Percentiles rank a stretch among this genome's conserved stretches.
Conservation (phyloP, 2,329 filamentous ascomycete genomes). For the Pseudogymnoascus verrucosus region DNA sequence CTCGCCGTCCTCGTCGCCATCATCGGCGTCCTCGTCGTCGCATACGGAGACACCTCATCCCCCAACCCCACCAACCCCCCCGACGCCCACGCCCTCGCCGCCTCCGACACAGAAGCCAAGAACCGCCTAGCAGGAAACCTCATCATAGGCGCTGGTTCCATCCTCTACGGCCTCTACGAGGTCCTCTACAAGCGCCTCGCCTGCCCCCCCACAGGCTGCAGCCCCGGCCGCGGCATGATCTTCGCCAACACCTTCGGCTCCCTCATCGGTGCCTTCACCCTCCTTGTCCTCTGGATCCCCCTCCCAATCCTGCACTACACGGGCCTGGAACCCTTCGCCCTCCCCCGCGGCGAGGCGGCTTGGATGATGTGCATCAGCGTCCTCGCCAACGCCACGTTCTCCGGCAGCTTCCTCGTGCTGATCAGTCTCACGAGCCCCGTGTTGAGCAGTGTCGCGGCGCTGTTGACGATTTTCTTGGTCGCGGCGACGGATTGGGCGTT, state of each 20-base stretch:
- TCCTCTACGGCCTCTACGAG: conserved; percentile 95
- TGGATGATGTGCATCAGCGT: conserved; percentile 75
- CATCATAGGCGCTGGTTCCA: conserved; percentile 81
- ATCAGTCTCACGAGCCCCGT: conserved; percentile 92
- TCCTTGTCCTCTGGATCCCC: conserved; percentile 85
- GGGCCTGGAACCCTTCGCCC: conserved; percentile 72
- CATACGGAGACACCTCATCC: conserved; percentile 66
- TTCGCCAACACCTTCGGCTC: conserved; percentile 92
- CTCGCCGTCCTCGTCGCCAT: conserved; percentile 83
- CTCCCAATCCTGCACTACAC: conserved; percentile 73
- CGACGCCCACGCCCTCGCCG: conserved; percentile 21
- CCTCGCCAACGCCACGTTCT: conserved; percentile 82
- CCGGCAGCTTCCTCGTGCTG: conserved; percentile 83
- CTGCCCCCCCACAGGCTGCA: conserved; percentile 74
- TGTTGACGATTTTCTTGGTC: conserved; percentile 95
- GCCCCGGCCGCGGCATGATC: conserved; percentile 80
- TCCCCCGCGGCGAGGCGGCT: conserved; percentile 70
- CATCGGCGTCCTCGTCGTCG: conserved; percentile 83
- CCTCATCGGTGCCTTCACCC: conserved; percentile 78
- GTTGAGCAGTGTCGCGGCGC: conserved; percentile 80
- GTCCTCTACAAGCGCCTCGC: conserved; percentile 91
- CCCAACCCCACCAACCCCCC: conserved; percentile 34
- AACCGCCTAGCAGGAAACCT: conserved; percentile 77
- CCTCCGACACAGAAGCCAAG: conserved; percentile 39
- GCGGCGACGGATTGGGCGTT: conserved; percentile 84